Evolutionary conservation across 352 stramenopile species (phyloP), one percentile per base, ranked within the genome.

Genomic region (Phytophthora melonis): DNA sequence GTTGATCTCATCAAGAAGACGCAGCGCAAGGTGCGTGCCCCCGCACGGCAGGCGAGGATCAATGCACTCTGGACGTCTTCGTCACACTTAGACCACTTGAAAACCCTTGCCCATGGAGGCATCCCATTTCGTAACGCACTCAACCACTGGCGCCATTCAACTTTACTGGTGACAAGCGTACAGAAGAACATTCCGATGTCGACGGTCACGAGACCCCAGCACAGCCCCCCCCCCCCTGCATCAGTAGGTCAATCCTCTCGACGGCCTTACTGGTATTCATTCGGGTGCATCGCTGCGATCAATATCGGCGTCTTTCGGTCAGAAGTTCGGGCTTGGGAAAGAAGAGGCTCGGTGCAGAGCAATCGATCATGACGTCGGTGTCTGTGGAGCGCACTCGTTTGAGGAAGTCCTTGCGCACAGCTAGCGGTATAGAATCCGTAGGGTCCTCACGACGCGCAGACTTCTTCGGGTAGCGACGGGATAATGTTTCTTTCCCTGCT

Each of bases 1-100:
- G 45, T 75, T 41, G 9, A 68, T 60, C 21, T 58, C 32, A 25
- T 74, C 66, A 8, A 77, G 49, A 25, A 74, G 55, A 27, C 67
- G 13, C 27, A 41, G 61, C 2, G 65, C 43, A 11, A 74, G 36
- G 9, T 34, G 11, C 0, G 59, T 67, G 18, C 60, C 16, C 30
- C 54, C 18, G 1, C 23, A 25, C 23, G 23, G 23, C 2, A 25
- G 55, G 41, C 68, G 21, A 43, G 54, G 8, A 53, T 19, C 45
- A 53, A 25, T 19, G 45, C 19, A 7, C 45, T 53, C 3, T 2
- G 19, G 18, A 1, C 13, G 39, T 18, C 36, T 45, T 45, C 14
- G 18, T 52, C 45, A 3, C 45, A 25, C 5, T 43, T 6, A 19
- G 36, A 43, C 54, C 54, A 59, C 18, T 59, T 27, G 7, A 45